phyloP scores from a whole-genome alignment of 352 stramenopile species.

The Phytophthora colocasiae region DNA sequence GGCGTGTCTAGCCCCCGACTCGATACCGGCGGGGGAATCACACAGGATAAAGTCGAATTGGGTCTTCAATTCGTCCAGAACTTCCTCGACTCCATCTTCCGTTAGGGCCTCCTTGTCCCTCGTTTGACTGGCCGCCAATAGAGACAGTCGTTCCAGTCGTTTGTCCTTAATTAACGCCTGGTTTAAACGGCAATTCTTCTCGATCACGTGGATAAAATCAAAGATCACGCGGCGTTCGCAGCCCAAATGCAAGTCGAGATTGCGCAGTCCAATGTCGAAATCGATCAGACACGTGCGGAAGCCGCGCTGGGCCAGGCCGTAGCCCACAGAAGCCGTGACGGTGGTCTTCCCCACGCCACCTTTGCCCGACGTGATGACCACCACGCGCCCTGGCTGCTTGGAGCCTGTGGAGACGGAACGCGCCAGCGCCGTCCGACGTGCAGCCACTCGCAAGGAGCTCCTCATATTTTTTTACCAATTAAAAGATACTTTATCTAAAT shows the following conservation, averaged over 20 bases:
- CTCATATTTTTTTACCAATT: conserved; percentile 3
- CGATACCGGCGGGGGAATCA: conserved; percentile 91
- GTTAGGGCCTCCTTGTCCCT: conserved; percentile 92
- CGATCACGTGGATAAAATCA: conserved; percentile 95
- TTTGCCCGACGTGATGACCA: conserved; percentile 94
- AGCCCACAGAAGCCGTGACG: conserved; percentile 87
- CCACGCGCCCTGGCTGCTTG: conserved; percentile 63
- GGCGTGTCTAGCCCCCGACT: conserved; percentile 88
- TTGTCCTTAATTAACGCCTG: conserved; percentile 94
- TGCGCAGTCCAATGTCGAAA: conserved; percentile 95
- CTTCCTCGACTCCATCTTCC: conserved; percentile 84
- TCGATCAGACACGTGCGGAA: conserved; percentile 93
- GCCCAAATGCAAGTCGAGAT: conserved; percentile 93
- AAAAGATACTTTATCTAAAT: too few relatives aligned
- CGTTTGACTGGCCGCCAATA: conserved; percentile 92
- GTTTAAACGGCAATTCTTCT: conserved; percentile 89
- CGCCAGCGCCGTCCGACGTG: conserved; percentile 16
- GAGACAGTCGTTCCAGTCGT: conserved; percentile 79
- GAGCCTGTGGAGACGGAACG: conserved; percentile 14
- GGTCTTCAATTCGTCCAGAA: conserved; percentile 83
- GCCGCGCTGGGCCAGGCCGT: conserved; percentile 83
- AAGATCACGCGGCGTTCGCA: conserved; percentile 95
- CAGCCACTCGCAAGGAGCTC: conserved; percentile 13
- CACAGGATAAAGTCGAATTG: conserved; percentile 93
- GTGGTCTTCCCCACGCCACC: conserved; percentile 95